Evolutionary conservation across 192 early-diverging fungal genomes (phyloP), one percentile per base, ranked within the genome.

Genomic region (Geranomyces michiganensis): DNA sequence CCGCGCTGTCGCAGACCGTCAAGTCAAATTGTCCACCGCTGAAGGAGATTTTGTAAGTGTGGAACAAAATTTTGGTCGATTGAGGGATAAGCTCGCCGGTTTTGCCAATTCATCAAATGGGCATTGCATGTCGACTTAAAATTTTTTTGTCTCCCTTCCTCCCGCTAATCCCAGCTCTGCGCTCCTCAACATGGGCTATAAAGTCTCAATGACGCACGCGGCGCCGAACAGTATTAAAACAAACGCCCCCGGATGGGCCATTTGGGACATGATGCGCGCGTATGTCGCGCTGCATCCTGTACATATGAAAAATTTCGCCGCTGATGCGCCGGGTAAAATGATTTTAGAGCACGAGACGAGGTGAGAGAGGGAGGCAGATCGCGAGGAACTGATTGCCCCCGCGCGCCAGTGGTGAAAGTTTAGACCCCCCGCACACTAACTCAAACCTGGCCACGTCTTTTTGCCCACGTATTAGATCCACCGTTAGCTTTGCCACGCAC

Each of bases 231-330:
- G 92, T 1, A 84, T 99, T 73, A 99, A 99, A 77, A 99, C 96
- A 1, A 81, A 96, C 70, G 98, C 96, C 0, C 94, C 94, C 27
- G 68, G 87, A 19, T 62, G 77, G 8, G 89, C 94, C 10, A 67
- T 99, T 21, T 99, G 98, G 98, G 96, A 98, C 76, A 78, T 97
- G 27, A 86, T 99, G 79, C 81, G 93, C 41, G 80, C 79, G 9
- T 92, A 90, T 83, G 83, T 92, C 24, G 87, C 91, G 67, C 62
- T 89, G 53, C 71, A 93, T 68, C 92, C 29, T 80, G 78, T 17
- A 80, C 81, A 65, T 81, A 90, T 21, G 10, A 41, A 41, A 41
- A 41, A 41, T 66, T 72, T 70, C 24, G 85, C 86, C 5, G 36
- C 3, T 10, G 88, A 86, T 4, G 88, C 90, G 13, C 83, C 90